Percentiles rank a stretch among this genome's conserved stretches.
These are phyloP conservation scores for Termitomyces sp. DNA, from an alignment of 768 basidiomycete genomes.

Conservation along the genomic window DNA sequence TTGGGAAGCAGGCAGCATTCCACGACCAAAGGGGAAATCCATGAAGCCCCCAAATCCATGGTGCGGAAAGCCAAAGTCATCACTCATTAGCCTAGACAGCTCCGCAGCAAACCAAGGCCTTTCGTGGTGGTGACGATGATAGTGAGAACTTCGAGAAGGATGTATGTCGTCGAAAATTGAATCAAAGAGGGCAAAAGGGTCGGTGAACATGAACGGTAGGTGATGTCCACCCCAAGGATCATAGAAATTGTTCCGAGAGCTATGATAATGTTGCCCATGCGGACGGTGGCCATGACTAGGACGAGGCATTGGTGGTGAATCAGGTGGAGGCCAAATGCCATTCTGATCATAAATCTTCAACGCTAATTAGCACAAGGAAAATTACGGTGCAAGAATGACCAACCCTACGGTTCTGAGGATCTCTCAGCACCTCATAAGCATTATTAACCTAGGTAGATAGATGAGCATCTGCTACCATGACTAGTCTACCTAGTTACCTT, in stretches of 20 bases:
- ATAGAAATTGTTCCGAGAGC: conserved; percentile 25
- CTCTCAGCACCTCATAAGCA: conserved; percentile 70
- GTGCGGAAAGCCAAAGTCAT: conserved; percentile 26
- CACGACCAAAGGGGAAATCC: conserved; percentile 17
- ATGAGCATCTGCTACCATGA: background rate
- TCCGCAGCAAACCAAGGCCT: conserved; percentile 21
- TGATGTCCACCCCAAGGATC: conserved; percentile 26
- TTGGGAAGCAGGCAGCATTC: background rate
- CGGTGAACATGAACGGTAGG: conserved; percentile 51
- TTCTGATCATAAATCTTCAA: conserved; percentile 59
- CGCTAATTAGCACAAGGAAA: background rate
- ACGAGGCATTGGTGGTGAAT: conserved; percentile 14
- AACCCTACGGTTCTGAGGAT: conserved; percentile 53
- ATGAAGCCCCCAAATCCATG: conserved; percentile 22
- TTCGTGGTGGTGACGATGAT: conserved; percentile 22
- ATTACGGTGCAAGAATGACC: conserved; percentile 6
- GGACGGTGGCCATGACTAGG: conserved; percentile 10
- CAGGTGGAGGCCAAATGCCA: conserved; percentile 70
- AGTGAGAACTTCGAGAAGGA: conserved; percentile 14
- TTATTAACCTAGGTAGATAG: conserved; percentile 51
- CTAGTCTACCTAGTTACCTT: conserved; percentile 19
- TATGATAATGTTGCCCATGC: conserved; percentile 16
- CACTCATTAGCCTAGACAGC: conserved; percentile 25
- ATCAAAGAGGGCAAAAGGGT: conserved; percentile 73
- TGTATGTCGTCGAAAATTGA: conserved; percentile 53